Base-by-base conservation (phyloP, 345 rosid genomes). In the Eucalyptus sp. region DNA sequence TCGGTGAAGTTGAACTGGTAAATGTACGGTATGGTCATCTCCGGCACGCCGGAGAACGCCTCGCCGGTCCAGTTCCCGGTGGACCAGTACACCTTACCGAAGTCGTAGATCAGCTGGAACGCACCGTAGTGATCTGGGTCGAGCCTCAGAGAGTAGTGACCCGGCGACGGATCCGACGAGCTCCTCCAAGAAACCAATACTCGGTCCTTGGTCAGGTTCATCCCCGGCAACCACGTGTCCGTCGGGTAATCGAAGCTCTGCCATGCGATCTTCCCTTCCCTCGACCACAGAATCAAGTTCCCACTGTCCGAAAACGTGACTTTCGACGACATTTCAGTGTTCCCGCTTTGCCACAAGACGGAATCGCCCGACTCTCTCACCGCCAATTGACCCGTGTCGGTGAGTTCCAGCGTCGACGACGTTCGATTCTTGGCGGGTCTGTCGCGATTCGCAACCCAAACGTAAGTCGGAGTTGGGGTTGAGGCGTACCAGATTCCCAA, bases 371-470 rank as follows among this genome's bases (percentile, higher is more conserved):
- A 91, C 50, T 92, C 95, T 79, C 46, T 90, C 89, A 94, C 86
- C 3, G 91, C 93, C 29, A 95, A 80, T 50, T 68, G 95, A 87
- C 31, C 60, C 20, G 84, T 92, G 89, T 94, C 93, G 41, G 90
- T 89, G 89, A 97, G 88, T 86, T 90, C 79, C 1, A 94, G 87
- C 17, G 91, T 86, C 29, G 93, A 85, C 25, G 89, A 86, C 25
- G 91, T 25, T 48, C 89, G 80, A 52, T 93, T 90, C 56, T 90
- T 51, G 14, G 92, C 91, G 10, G 98, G 96, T 22, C 76, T 89
- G 60, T 93, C 95, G 87, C 98, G 93, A 86, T 96, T 97, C 71
- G 99, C 99, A 13, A 96, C 97, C 99, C 99, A 97, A 50, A 96
- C 94, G 4, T 91, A 3, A 60, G 96, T 95, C 88, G 22, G 92